Evolutionary conservation across 2,329 filamentous ascomycete species (phyloP).

Genomic region (Beauveria pseudobassiana): DNA sequence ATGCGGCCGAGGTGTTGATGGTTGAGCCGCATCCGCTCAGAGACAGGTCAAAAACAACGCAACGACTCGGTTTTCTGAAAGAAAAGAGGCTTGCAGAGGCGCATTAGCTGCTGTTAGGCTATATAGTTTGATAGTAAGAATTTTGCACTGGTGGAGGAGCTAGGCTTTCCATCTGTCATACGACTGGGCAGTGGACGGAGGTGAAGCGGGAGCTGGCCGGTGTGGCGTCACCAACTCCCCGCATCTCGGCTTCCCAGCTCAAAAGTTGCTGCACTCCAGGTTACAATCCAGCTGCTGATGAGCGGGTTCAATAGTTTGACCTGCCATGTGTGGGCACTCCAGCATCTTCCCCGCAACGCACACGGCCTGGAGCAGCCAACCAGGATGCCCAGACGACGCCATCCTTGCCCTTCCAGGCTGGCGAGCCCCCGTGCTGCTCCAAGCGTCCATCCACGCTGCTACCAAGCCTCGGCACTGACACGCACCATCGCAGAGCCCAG

Average conservation of each 20-base stretch:
- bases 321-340: background rate
- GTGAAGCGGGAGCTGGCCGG: conserved; percentile 1
- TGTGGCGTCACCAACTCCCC: conserved; percentile 6
- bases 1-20: background rate
- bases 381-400: background rate
- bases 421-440: background rate
- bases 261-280: background rate
- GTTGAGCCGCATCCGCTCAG: conserved; percentile 5
- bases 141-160: background rate
- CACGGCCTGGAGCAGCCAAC: conserved; percentile 5
- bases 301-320: background rate
- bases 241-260: conserved; percentile 8
- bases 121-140: background rate
- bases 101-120: background rate
- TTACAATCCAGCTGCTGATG: background rate
- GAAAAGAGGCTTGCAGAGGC: conserved; percentile 2
- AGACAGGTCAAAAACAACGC: background rate
- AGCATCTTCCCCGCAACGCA: conserved; percentile 5
- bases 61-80: background rate
- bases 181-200: background rate
- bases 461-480: conserved; percentile 6
- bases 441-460: background rate
- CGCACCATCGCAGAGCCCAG: background rate
- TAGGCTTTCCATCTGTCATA: background rate
- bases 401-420: background rate